Percentiles rank a stretch among this genome's conserved stretches.
Conservation (phyloP, 306 rosid genomes). For the Cotoneaster glaucophyllus region DNA sequence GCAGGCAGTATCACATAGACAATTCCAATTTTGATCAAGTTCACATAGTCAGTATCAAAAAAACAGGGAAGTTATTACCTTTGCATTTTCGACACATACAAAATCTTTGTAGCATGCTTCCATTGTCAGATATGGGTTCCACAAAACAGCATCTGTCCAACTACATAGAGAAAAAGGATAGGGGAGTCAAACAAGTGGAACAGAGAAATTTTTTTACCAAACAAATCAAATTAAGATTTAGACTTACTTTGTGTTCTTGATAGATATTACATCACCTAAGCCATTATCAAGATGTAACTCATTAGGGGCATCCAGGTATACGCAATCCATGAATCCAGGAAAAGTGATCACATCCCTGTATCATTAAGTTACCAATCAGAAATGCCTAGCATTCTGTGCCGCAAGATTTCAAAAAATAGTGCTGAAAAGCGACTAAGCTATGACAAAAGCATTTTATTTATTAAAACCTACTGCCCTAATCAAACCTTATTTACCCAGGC, state of each 20-base stretch:
- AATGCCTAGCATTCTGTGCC: neutral
- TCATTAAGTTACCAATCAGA: conserved; percentile 10
- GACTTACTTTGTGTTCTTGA: conserved; percentile 72
- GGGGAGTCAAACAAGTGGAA: conserved; percentile 11
- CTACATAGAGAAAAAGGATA: conserved; percentile 33
- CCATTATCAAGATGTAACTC: conserved; percentile 83
- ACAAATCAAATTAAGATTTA: conserved; percentile 14
- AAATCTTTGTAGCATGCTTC: conserved; percentile 91
- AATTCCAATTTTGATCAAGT: neutral
- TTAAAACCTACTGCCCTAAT: neutral
- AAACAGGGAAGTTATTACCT: conserved; percentile 46
- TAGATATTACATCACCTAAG: conserved; percentile 68
- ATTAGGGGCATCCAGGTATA: conserved; percentile 61
- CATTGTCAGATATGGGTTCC: conserved; percentile 91
- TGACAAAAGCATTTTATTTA: neutral
- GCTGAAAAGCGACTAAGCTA: neutral
- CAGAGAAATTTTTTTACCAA: neutral
- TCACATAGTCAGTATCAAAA: neutral
- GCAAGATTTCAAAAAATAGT: neutral
- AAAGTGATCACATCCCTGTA: conserved; percentile 74
- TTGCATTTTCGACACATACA: conserved; percentile 94
- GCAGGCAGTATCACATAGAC: neutral
- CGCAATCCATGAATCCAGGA: conserved; percentile 94
- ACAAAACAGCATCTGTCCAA: conserved; percentile 93
- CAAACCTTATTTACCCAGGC: conserved; percentile 1